phyloP scores from a whole-genome alignment of 805 yeast genomes.

The Lipomyces anomalus region DNA sequence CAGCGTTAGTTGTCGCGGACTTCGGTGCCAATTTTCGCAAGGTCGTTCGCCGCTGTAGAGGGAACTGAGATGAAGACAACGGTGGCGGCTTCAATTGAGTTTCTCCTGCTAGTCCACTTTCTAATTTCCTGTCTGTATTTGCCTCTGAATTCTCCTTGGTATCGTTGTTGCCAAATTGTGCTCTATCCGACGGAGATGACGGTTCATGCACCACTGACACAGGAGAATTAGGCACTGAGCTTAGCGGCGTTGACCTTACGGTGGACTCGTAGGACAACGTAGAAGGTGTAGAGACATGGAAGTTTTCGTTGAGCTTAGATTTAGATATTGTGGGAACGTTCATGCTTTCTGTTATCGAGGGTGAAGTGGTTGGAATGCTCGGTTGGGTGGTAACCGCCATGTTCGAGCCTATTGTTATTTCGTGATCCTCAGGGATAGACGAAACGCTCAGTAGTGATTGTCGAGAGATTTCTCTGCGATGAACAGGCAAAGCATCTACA shows the following conservation, averaged over 20 bases:
- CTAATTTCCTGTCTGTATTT: neutral
- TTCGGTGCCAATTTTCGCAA: conserved; percentile 4
- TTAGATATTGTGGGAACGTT: too few relatives aligned
- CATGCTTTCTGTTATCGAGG: neutral
- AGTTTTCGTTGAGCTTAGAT: too few relatives aligned
- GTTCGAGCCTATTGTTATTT: neutral
- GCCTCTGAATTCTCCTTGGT: neutral
- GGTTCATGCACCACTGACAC: too few relatives aligned
- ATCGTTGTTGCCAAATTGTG: neutral
- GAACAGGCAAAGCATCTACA: neutral
- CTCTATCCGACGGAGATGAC: neutral
- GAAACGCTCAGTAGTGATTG: neutral
- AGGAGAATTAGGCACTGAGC: neutral
- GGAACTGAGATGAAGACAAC: conserved; percentile 4
- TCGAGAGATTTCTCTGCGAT: neutral
- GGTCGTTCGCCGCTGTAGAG: conserved; percentile 11
- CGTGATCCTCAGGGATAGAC: neutral
- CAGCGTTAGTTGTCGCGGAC: neutral
- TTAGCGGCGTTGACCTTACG: neutral
- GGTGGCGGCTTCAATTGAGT: neutral
- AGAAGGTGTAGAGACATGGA: neutral
- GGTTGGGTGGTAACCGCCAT: neutral
- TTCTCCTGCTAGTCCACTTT: neutral
- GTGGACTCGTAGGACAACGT: neutral
- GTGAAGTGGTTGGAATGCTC: neutral